Base-by-base conservation (phyloP, 1,139 yeast genomes). In the Yamadazyma songkhlaensis region DNA sequence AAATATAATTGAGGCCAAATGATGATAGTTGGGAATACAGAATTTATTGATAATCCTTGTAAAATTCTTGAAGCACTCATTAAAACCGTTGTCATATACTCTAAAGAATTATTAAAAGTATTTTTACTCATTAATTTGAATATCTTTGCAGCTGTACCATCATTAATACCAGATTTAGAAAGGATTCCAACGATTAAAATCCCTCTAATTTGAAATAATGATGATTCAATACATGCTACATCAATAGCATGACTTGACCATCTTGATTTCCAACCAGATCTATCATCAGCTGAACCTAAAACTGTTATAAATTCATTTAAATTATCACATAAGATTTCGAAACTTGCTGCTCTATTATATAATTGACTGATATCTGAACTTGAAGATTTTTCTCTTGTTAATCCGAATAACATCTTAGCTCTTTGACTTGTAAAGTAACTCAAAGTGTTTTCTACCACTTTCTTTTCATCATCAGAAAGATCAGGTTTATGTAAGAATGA, bases 341-440 rank as follows among this genome's bases (percentile, higher is more conserved):
- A 71, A 21, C 79, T 78, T 29, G 62, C 60, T 0, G 74, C 67
- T 34, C 67, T 60, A 35, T 79, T 75, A 29, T 74, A 70, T 37
- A 77, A 69, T 43, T 70, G 77, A 23, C 57, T 57, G 3, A 59
- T 46, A 38, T 64, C 72, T 0, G 55, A 46, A 1, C 49, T 42
- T 4, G 54, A 34, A 12, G 72, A 62, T 32, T 69, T 68, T 29
- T 83, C 90, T 48, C 88, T 79, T n/a, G 81, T 80, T 44, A 86
- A 66, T 0, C 96, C 96, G 62, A 86, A 86, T 43, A 86, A 64
- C 69, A 85, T 75, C 48, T 78, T 80, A 3, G 86, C 83, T 52
- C 90, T 73, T 39, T 84, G 87, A 9, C 86, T 80, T 38, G 86
- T 78, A 44, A 87, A 74, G 38, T 76, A 77, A 4, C 64, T 68